These are phyloP conservation scores for Cornus kousa DNA, from an alignment of 148 eudicot species.

Conservation along the genomic window DNA sequence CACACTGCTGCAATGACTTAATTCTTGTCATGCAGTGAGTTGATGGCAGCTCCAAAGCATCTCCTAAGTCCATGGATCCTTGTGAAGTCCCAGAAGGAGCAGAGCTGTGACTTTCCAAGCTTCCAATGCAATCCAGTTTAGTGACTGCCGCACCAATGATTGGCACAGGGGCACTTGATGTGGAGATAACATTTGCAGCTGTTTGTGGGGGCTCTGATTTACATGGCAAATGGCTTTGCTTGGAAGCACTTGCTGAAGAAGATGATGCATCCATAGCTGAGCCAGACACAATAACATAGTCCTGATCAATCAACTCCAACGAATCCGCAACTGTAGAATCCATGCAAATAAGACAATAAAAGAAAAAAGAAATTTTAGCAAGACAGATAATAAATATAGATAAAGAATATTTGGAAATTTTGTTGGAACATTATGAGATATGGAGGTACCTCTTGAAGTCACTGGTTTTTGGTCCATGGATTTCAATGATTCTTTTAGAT, in stretches of 20 bases:
- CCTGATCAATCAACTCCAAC: conserved; percentile 77
- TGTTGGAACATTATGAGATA: neutral
- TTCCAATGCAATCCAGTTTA: conserved; percentile 34
- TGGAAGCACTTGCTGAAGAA: conserved; percentile 53
- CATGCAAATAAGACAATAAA: conserved; percentile 8
- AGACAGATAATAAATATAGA: neutral
- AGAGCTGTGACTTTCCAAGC: conserved; percentile 62
- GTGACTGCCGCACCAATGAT: conserved; percentile 44
- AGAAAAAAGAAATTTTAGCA: conserved; percentile 3
- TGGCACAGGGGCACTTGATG: conserved; percentile 48
- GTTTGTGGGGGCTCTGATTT: conserved; percentile 38
- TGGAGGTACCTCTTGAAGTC: conserved; percentile 50
- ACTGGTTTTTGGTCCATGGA: conserved; percentile 38
- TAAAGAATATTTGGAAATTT: too few relatives aligned
- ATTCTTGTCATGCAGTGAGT: conserved; percentile 62
- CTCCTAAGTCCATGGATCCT: conserved; percentile 59
- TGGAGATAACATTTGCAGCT: conserved; percentile 35
- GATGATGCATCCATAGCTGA: conserved; percentile 54
- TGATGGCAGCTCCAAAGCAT: conserved; percentile 64
- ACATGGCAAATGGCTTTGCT: conserved; percentile 41
- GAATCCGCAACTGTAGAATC: conserved; percentile 61
- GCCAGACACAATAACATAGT: conserved; percentile 87
- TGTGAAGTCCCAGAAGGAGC: conserved; percentile 65
- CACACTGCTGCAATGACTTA: conserved; percentile 70
- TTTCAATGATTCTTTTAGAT: conserved; percentile 38